Evolutionary conservation across 1,139 yeast species (phyloP).

Genomic region (Kurtzmaniella quercitrusa): DNA sequence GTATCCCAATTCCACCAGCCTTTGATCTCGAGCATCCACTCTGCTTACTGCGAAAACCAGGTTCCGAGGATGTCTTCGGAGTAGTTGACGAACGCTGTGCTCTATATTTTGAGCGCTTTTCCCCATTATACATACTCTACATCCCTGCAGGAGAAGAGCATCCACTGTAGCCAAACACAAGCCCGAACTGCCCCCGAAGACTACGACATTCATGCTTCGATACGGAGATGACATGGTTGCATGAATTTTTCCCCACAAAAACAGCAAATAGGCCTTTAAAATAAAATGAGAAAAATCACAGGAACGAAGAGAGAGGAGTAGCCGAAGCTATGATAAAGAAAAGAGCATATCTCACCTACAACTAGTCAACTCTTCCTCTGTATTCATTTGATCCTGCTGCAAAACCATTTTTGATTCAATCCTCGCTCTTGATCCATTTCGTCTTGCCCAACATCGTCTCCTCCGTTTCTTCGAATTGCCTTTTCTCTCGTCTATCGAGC

Average conservation of each 20-base stretch:
- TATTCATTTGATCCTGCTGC: background rate
- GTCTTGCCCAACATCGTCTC: constrained; percentile 4
- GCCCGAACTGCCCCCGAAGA: constrained; percentile 95
- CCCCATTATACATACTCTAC: constrained; percentile 82
- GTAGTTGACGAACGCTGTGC: constrained; percentile 63
- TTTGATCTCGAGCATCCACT: constrained; percentile 71
- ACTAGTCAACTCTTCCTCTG: background rate
- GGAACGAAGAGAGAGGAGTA: background rate
- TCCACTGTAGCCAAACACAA: constrained; percentile 85
- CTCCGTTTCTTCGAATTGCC: constrained; percentile 17
- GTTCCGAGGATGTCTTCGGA: constrained; percentile 50
- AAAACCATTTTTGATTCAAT: background rate
- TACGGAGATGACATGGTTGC: constrained; percentile 9
- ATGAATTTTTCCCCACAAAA: constrained; percentile 7
- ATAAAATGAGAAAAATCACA: background rate
- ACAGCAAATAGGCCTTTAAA: no score
- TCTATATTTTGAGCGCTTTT: constrained; percentile 64
- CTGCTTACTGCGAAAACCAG: constrained; percentile 64
- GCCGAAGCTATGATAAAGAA: no score
- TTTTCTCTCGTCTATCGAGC: constrained; percentile 12
- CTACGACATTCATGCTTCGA: constrained; percentile 78
- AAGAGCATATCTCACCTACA: no score
- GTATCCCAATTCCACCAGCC: constrained; percentile 58
- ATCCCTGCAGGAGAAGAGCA: constrained; percentile 77
- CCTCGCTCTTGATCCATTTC: constrained; percentile 1